Evolutionary conservation across 2,329 filamentous ascomycete genomes (phyloP).

Genomic region (Aaosphaeria pasadenensis): DNA sequence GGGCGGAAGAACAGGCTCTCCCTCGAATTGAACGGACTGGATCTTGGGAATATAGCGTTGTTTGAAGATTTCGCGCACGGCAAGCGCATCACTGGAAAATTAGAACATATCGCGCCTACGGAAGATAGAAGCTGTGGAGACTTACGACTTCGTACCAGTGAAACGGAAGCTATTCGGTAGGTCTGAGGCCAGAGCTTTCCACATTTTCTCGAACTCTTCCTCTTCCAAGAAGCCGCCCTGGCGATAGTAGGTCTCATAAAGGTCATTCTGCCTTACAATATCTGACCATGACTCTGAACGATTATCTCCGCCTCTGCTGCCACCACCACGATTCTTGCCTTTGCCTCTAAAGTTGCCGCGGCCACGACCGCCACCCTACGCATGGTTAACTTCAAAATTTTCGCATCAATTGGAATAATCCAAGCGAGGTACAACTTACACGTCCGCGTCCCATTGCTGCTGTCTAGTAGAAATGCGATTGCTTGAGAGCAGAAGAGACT

Average conservation of each 20-base stretch:
- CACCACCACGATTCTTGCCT: conserved; percentile 26
- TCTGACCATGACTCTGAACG: conserved; percentile 44
- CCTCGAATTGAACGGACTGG: conserved; percentile 78
- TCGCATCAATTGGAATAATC: too few species aligned
- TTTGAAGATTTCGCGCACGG: conserved; percentile 84
- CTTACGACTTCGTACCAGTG: conserved; percentile 85
- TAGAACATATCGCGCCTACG: conserved; percentile 3
- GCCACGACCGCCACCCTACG: conserved; percentile 26
- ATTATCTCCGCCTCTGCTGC: conserved; percentile 17
- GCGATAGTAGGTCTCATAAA: conserved; percentile 81
- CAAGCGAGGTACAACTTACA: background rate
- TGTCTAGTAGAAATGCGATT: background rate
- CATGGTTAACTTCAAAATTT: background rate
- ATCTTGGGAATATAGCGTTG: conserved; percentile 90
- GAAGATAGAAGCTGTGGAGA: conserved; percentile 5
- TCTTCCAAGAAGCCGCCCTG: conserved; percentile 69
- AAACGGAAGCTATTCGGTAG: conserved; percentile 97
- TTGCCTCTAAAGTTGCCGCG: conserved; percentile 26
- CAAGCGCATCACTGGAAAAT: conserved; percentile 71
- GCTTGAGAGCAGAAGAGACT: background rate
- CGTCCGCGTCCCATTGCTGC: conserved; percentile 2
- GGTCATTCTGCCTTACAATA: conserved; percentile 75
- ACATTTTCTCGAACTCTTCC: conserved; percentile 77
- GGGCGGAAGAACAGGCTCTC: conserved; percentile 76
- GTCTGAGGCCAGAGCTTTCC: conserved; percentile 77